Evolutionary conservation across 176 grass and related monocot genomes (phyloP).

Genomic region (Aechmea fasciata): DNA sequence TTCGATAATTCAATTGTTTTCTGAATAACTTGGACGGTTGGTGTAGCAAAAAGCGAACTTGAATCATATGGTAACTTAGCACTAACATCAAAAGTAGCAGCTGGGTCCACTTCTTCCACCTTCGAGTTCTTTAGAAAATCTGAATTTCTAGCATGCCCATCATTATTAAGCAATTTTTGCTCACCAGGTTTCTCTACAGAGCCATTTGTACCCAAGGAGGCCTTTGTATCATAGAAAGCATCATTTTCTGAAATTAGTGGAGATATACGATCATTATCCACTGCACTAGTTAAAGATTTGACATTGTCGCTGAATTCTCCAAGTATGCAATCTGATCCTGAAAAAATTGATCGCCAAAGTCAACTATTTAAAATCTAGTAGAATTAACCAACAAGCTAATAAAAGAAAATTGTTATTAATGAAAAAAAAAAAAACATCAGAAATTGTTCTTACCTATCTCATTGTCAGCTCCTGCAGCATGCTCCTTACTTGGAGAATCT

Average conservation of each 20-base stretch:
- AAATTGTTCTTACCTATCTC: neutral
- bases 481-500: neutral
- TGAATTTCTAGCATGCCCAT: neutral
- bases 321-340: too few relatives aligned
- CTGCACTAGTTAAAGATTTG: neutral
- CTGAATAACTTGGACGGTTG: slow-evolving; percentile 16
- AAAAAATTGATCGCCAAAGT: neutral
- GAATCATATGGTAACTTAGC: slow-evolving; percentile 47
- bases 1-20: slow-evolving; percentile 3
- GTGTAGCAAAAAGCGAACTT: slow-evolving; percentile 39
- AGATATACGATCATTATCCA: neutral
- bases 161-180: neutral
- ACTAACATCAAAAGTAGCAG: slow-evolving; percentile 18
- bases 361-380: neutral
- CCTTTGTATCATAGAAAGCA: neutral
- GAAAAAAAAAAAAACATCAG: neutral
- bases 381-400: neutral
- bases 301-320: neutral
- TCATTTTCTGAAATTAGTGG: slow-evolving; percentile 1
- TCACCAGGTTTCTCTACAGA: neutral
- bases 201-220: neutral
- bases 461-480: neutral
- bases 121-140: neutral
- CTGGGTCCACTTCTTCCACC: neutral
- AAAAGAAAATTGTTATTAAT: neutral